Evolutionary conservation across 176 grass and related monocot genomes (phyloP).

Genomic region (Carex kokanica): DNA sequence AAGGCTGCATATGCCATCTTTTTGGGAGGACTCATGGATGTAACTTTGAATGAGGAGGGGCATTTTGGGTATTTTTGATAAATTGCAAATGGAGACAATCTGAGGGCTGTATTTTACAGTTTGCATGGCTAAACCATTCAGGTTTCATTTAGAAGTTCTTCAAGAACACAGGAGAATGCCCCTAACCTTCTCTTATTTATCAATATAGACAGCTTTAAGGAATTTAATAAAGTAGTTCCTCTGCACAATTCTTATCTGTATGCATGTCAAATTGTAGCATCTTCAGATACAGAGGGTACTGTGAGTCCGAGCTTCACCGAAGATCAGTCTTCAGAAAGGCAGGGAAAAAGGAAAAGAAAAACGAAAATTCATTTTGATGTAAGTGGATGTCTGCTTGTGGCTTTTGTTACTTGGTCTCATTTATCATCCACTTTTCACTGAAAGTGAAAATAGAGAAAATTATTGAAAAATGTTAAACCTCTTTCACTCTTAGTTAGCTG

Average conservation of each 20-base stretch:
- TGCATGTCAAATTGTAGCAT: background rate
- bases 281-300: constrained; percentile 28
- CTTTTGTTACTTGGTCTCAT: background rate
- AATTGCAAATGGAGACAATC: background rate
- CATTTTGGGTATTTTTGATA: background rate
- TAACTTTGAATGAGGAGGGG: background rate
- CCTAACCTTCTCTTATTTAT: background rate
- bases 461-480: background rate
- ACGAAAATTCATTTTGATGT: constrained; percentile 47
- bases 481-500: background rate
- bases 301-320: background rate
- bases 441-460: background rate
- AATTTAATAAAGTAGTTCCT: background rate
- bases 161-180: background rate
- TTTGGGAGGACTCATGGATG: background rate
- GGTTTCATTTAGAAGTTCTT: background rate
- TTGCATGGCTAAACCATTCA: background rate
- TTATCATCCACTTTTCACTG: background rate
- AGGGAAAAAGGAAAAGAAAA: constrained; percentile 43
- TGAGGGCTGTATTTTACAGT: background rate
- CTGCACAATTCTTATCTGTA: background rate
- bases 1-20: background rate
- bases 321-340: background rate
- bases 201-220: constrained; percentile 4
- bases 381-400: constrained; percentile 22